Evolutionary conservation across 1,284 basidiomycete species (phyloP).

Genomic region (Apiotrichum montevideense): DNA sequence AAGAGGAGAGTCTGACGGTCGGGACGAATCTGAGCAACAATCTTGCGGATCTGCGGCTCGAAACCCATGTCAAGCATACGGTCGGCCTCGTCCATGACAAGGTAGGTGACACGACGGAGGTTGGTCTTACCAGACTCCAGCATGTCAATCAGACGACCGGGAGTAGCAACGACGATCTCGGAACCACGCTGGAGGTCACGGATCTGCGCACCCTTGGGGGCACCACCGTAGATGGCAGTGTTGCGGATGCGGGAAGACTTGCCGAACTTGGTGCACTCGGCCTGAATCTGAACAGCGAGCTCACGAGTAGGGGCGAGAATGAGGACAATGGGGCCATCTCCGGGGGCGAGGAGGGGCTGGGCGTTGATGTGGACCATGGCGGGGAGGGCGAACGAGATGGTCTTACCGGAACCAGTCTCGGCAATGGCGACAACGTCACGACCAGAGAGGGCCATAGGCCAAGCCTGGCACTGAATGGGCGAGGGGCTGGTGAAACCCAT

Average conservation of each 20-base stretch:
- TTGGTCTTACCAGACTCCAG: constrained; percentile 94
- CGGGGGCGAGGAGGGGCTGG: constrained; percentile 86
- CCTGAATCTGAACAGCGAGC: constrained; percentile 96
- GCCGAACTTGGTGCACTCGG: constrained; percentile 98
- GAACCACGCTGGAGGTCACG: constrained; percentile 94
- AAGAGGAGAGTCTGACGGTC: constrained; percentile 96
- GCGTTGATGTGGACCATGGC: constrained; percentile 99
- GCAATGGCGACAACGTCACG: constrained; percentile 95
- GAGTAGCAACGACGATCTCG: constrained; percentile 95
- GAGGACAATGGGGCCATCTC: constrained; percentile 94
- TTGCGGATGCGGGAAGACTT: constrained; percentile 95
- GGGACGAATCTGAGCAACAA: constrained; percentile 90
- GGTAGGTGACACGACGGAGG: constrained; percentile 88
- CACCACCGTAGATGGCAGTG: constrained; percentile 97
- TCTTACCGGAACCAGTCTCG: constrained; percentile 94
- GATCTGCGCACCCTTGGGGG: constrained; percentile 96
- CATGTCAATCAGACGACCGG: constrained; percentile 93
- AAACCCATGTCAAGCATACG: constrained; percentile 61
- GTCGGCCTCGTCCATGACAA: constrained; percentile 99
- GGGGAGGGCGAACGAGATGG: constrained; percentile 94
- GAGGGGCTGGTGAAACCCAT: constrained; percentile 87
- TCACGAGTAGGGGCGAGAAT: constrained; percentile 97
- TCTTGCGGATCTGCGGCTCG: constrained; percentile 98
- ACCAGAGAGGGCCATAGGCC: constrained; percentile 94
- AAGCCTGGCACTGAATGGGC: constrained; percentile 95